Conservation (phyloP, 2,329 filamentous ascomycete genomes). For the Aureobasidium sp. region DNA sequence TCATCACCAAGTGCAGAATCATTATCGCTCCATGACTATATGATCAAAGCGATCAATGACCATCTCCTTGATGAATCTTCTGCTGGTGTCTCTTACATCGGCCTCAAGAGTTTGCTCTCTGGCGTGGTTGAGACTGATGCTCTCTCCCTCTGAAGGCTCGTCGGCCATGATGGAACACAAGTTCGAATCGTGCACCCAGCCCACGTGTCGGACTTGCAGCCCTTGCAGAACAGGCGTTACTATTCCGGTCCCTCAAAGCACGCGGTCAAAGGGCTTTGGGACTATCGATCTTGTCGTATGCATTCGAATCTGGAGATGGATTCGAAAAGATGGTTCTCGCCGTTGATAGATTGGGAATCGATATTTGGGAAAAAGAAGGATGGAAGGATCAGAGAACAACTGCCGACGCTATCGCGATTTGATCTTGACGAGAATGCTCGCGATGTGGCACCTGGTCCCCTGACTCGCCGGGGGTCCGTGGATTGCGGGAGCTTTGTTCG, state of each 20-base stretch:
- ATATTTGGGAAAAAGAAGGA: background rate
- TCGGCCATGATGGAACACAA: background rate
- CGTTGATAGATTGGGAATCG: background rate
- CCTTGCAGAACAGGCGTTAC: constrained; percentile 3
- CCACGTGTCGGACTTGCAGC: background rate
- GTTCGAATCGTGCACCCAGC: background rate
- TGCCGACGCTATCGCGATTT: constrained; percentile 3
- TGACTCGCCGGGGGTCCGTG: constrained; percentile 9
- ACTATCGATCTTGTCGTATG: background rate
- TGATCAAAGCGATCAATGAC: background rate
- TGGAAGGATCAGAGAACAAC: background rate
- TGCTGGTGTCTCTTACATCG: constrained; percentile 22
- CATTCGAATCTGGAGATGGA: background rate
- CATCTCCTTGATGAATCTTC: background rate
- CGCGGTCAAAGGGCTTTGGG: background rate
- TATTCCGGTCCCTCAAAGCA: background rate
- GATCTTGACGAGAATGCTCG: background rate
- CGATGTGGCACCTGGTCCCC: background rate
- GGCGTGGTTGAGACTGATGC: constrained; percentile 19
- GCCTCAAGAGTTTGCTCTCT: constrained; percentile 30
- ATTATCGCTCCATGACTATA: constrained; percentile 22
- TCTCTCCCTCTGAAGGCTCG: background rate
- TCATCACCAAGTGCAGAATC: constrained; percentile 31
- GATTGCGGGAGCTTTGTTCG: background rate
- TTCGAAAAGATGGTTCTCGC: background rate